Conservation (phyloP, 176 grass and related monocot species). For the Secale cereale region DNA sequence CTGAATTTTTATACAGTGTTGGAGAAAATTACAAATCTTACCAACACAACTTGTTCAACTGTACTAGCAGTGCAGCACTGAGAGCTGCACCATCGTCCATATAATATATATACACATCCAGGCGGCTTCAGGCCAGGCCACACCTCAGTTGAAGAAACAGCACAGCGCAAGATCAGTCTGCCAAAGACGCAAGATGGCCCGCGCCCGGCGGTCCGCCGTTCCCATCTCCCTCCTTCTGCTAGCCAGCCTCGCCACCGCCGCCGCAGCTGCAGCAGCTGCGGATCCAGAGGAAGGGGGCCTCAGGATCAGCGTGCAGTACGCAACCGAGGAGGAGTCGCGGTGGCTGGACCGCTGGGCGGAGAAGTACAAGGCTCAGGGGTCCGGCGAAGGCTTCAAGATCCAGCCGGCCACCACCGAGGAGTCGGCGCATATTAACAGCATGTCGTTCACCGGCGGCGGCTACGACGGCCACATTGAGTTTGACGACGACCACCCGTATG, state of each 20-base stretch:
- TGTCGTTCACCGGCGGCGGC: not conserved
- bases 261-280: too few species aligned
- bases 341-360: not conserved
- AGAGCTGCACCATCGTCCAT: not conserved
- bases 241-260: not conserved
- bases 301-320: not conserved
- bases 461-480: not conserved
- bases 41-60: slow-evolving; percentile 68
- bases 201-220: not conserved
- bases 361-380: not conserved
- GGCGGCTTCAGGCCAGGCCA: not conserved
- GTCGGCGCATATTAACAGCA: not conserved
- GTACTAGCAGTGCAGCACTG: not conserved
- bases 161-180: not conserved
- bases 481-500: not conserved
- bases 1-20: too few species aligned
- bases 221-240: not conserved
- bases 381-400: not conserved
- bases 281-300: not conserved
- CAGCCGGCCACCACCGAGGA: not conserved
- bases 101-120: not conserved
- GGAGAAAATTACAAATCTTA: slow-evolving; percentile 53
- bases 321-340: not conserved
- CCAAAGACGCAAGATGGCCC: not conserved
- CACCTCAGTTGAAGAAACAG: not conserved